phyloP scores from a whole-genome alignment of 768 basidiomycete genomes.

The Grammothele lineata region DNA sequence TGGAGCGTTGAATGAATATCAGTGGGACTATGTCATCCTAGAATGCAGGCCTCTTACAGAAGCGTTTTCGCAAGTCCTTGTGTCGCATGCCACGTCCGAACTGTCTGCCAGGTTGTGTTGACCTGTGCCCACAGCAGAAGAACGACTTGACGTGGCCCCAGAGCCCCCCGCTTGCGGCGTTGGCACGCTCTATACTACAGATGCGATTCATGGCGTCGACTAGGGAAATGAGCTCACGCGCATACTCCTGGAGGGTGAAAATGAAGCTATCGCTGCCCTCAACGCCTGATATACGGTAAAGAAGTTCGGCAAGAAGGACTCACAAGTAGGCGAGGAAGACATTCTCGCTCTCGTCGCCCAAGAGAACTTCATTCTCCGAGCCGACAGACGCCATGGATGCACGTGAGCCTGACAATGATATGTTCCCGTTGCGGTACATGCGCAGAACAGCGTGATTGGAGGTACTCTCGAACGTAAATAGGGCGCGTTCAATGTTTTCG shows the following conservation, averaged over 20 bases:
- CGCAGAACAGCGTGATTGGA: conserved; percentile 82
- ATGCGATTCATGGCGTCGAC: conserved; percentile 83
- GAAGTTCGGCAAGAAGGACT: conserved; percentile 27
- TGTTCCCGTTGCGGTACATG: conserved; percentile 53
- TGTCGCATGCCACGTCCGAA: background rate
- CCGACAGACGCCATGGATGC: conserved; percentile 21
- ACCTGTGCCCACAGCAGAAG: background rate
- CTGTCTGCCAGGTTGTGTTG: background rate
- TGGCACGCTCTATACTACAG: conserved; percentile 58
- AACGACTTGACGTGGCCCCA: conserved; percentile 31
- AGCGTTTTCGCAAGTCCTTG: conserved; percentile 20
- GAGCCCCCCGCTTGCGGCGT: conserved; percentile 32
- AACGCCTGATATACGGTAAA: background rate
- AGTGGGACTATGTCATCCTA: background rate
- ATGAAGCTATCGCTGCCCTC: conserved; percentile 61
- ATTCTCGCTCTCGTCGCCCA: conserved; percentile 65
- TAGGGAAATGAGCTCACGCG: conserved; percentile 74
- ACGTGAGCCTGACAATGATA: conserved; percentile 16
- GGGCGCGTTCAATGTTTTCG: conserved; percentile 62
- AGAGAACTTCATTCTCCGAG: conserved; percentile 34
- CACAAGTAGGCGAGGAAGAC: conserved; percentile 92
- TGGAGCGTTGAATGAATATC: background rate
- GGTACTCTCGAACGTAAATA: conserved; percentile 74
- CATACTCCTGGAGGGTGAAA: conserved; percentile 94
- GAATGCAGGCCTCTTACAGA: conserved; percentile 20